Evolutionary conservation across 495 filamentous ascomycete genomes (phyloP).

Genomic region (Thozetella sp.): DNA sequence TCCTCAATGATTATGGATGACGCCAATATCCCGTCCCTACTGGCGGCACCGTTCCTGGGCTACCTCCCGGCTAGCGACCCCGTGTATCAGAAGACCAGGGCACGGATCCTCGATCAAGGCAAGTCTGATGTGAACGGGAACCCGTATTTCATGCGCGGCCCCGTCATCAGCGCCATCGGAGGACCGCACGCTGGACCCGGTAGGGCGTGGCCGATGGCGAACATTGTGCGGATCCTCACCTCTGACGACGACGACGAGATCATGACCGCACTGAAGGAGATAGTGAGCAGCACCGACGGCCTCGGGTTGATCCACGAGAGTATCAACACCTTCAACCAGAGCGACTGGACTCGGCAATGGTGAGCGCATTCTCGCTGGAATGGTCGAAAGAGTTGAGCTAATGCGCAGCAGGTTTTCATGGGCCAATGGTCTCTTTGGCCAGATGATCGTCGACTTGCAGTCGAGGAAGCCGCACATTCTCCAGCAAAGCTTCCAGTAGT

Average conservation of each 20-base stretch:
- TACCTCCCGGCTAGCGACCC: slow-evolving; percentile 42
- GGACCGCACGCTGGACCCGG: slow-evolving; percentile 60
- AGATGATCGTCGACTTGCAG: slow-evolving; percentile 62
- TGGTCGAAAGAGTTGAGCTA: slow-evolving; percentile 4
- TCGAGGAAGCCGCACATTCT: slow-evolving; percentile 39
- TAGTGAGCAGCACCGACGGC: slow-evolving; percentile 56
- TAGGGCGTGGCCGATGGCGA: slow-evolving; percentile 60
- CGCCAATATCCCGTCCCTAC: slow-evolving; percentile 60
- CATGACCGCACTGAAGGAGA: slow-evolving; percentile 37
- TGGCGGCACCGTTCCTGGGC: slow-evolving; percentile 54
- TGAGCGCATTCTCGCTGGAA: slow-evolving; percentile 8
- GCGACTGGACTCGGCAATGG: slow-evolving; percentile 64
- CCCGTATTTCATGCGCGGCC: slow-evolving; percentile 59
- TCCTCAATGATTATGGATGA: slow-evolving; percentile 60
- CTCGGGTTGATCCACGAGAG: slow-evolving; percentile 65
- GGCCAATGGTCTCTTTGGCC: slow-evolving; percentile 71
- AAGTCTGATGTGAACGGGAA: slow-evolving; percentile 32
- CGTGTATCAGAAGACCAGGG: slow-evolving; percentile 53
- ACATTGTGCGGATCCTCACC: slow-evolving; percentile 48
- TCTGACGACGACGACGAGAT: slow-evolving; percentile 50
- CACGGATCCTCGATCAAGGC: slow-evolving; percentile 36
- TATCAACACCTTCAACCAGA: slow-evolving; percentile 51
- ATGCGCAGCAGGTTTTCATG: slow-evolving; percentile 59
- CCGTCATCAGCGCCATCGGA: slow-evolving; percentile 53
- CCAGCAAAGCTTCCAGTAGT: slow-evolving; percentile 35